phyloP scores from a whole-genome alignment of 352 stramenopile species.

The Phytophthora multivora region DNA sequence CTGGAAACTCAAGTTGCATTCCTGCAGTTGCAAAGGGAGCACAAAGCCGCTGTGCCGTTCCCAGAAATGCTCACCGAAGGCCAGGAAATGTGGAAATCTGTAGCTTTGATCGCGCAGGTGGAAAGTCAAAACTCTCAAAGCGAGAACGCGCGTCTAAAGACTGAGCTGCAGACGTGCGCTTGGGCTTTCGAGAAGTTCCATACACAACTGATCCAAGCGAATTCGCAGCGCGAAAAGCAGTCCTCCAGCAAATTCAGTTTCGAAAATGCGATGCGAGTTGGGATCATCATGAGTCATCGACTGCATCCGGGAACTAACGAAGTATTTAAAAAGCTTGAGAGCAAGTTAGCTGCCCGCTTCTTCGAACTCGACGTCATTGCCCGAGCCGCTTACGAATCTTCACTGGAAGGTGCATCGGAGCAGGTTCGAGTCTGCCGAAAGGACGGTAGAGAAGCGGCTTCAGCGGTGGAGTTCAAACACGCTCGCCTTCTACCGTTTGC shows the following conservation, averaged over 20 bases:
- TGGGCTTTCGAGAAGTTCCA: constrained; percentile 2
- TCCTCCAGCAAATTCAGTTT: not conserved
- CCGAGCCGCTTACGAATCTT: not conserved
- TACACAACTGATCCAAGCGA: not conserved
- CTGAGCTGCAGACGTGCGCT: constrained; percentile 5
- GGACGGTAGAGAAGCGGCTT: not conserved
- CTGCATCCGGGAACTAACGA: not conserved
- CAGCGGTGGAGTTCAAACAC: constrained; percentile 16
- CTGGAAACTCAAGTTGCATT: constrained; percentile 13
- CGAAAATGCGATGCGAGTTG: constrained; percentile 7
- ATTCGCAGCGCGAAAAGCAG: not conserved
- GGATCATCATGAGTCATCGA: constrained; percentile 4
- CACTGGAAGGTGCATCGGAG: not conserved
- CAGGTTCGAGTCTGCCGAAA: constrained; percentile 14
- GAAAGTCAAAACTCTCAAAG: constrained; percentile 4
- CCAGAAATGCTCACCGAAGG: not conserved
- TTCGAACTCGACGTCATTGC: constrained; percentile 16
- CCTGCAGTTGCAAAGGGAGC: constrained; percentile 6
- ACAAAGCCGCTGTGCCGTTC: not conserved
- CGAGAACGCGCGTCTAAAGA: constrained; percentile 13
- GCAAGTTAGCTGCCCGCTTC: constrained; percentile 6
- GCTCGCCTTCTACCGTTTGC: constrained; percentile 14
- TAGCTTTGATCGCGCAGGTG: constrained; percentile 7
- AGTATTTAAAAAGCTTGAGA: constrained; percentile 13
- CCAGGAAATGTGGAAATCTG: constrained; percentile 20